These are phyloP conservation scores for Luvunga scandens DNA, from an alignment of 345 rosid species.

Conservation along the genomic window DNA sequence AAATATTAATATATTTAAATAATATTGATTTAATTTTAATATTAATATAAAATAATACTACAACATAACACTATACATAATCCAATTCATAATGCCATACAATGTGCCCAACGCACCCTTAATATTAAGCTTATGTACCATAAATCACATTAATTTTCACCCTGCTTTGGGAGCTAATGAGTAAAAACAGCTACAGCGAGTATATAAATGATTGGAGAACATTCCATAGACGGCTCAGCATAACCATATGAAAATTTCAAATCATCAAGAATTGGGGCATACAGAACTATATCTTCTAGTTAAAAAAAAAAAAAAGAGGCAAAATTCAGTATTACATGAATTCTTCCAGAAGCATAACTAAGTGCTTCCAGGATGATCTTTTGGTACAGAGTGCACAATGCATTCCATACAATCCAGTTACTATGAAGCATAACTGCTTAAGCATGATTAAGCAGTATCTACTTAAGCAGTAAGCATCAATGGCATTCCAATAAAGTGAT, in stretches of 20 bases:
- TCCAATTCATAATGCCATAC: too few relatives aligned
- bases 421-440: not conserved
- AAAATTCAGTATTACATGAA: conserved; percentile 4
- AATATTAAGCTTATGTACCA: too few relatives aligned
- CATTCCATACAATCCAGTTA: not conserved
- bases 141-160: too few relatives aligned
- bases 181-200: too few relatives aligned
- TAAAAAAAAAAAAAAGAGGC: too few relatives aligned
- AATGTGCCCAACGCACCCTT: too few relatives aligned
- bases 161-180: too few relatives aligned
- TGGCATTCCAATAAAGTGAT: conserved; percentile 4
- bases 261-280: not conserved
- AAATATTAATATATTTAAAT: too few relatives aligned
- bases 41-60: too few relatives aligned
- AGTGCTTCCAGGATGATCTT: conserved; percentile 6
- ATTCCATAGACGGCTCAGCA: not conserved
- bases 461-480: conserved; percentile 9
- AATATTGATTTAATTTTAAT: too few relatives aligned
- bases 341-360: not conserved
- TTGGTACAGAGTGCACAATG: not conserved
- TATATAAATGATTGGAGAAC: not conserved
- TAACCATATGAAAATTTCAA: not conserved
- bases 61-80: too few relatives aligned
- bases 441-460: conserved; percentile 6
- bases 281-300: not conserved